Percentiles rank a stretch among this genome's conserved stretches.
Evolutionary conservation across 2,329 filamentous ascomycete species (phyloP).

Genomic region (Phaeosphaeria sp.): DNA sequence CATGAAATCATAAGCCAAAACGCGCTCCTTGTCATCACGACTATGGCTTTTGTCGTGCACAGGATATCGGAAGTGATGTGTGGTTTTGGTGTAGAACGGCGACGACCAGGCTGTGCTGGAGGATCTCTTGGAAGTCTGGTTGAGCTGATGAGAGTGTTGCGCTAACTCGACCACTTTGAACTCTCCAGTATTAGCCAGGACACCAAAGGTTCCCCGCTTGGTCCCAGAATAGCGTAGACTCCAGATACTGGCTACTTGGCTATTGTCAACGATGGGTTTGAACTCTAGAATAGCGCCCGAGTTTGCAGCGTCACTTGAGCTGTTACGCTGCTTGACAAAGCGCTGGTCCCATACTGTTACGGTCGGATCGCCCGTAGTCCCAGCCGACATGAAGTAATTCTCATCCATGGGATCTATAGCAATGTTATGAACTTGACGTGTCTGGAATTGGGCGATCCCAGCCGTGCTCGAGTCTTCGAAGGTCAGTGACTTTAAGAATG

Average conservation of each 20-base stretch:
- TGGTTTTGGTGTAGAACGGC: conserved; percentile 53
- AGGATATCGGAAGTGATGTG: conserved; percentile 52
- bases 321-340: conserved; percentile 45
- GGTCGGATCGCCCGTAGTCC: conserved; percentile 73
- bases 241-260: conserved; percentile 62
- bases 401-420: conserved; percentile 80
- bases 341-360: conserved; percentile 82
- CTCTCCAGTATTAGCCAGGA: conserved; percentile 65
- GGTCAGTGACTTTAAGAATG: conserved; percentile 17
- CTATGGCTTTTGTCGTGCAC: conserved; percentile 54
- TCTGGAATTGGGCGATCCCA: conserved; percentile 58
- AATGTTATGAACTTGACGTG: conserved; percentile 69
- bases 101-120: conserved; percentile 47
- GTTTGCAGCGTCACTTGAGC: conserved; percentile 59
- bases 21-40: conserved; percentile 54
- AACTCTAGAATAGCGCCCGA: conserved; percentile 63
- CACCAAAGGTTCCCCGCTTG: conserved; percentile 63
- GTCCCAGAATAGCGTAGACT: conserved; percentile 67
- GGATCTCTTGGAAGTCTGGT: conserved; percentile 24
- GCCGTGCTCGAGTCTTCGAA: conserved; percentile 48
- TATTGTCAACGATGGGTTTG: conserved; percentile 59
- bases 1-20: conserved; percentile 69
- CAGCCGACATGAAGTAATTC: conserved; percentile 83
- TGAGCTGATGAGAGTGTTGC: conserved; percentile 53
- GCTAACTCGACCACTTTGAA: conserved; percentile 63